Evolutionary conservation across 208 protist genomes (phyloP).

Genomic region (Leishmania martiniquensis): DNA sequence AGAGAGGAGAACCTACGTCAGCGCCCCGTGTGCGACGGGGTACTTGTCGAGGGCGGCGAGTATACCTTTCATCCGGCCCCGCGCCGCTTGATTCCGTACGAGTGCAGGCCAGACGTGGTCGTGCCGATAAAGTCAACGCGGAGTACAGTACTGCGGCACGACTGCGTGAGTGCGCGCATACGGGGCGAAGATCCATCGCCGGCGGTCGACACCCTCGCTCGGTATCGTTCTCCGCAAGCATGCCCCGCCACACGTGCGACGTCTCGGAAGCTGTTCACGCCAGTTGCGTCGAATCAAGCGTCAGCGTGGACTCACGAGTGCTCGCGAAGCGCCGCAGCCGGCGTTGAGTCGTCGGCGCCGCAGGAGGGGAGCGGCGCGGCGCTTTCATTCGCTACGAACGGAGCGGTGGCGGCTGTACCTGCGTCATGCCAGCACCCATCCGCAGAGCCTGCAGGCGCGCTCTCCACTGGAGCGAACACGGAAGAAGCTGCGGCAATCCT

Average conservation of each 20-base stretch:
- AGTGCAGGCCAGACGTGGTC: conserved; percentile 64
- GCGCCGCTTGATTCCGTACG: conserved; percentile 73
- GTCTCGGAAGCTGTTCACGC: conserved; percentile 23
- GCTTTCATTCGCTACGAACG: neutral
- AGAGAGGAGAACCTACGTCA: conserved; percentile 37
- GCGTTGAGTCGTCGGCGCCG: neutral
- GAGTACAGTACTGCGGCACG: conserved; percentile 59
- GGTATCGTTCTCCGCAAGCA: neutral
- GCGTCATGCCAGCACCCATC: neutral
- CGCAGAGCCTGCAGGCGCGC: neutral
- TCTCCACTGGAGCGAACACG: neutral
- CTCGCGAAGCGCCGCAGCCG: neutral
- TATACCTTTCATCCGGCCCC: conserved; percentile 61
- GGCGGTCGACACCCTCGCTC: neutral
- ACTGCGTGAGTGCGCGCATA: conserved; percentile 31
- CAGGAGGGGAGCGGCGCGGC: conserved; percentile 18
- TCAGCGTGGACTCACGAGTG: neutral
- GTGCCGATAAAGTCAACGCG: conserved; percentile 62
- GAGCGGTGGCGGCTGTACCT: neutral
- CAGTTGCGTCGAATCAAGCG: neutral
- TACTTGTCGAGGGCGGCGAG: conserved; percentile 25
- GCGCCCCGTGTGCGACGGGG: conserved; percentile 32
- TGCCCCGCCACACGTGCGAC: neutral
- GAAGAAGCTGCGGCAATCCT: neutral
- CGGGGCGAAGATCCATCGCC: neutral